These are phyloP conservation scores for Austropuccinia psidii DNA, from an alignment of 1,284 basidiomycete genomes.

Conservation along the genomic window DNA sequence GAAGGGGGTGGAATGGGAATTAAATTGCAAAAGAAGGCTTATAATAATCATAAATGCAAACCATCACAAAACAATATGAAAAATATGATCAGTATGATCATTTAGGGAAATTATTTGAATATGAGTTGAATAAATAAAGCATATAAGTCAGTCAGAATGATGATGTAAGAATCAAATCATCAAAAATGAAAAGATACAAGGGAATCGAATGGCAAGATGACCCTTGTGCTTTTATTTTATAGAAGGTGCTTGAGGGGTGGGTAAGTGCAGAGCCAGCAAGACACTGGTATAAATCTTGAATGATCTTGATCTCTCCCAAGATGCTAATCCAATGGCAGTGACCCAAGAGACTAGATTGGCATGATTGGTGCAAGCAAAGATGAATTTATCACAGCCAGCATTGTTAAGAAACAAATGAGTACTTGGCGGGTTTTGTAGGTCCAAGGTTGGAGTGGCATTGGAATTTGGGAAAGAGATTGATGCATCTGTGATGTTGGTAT, in stretches of 20 bases:
- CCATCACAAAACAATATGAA: no score
- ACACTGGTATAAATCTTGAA: conserved; percentile 98
- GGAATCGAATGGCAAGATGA: conserved; percentile 81
- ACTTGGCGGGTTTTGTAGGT: conserved; percentile 7
- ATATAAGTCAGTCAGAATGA: no score
- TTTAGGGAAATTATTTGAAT: no score
- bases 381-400: conserved; percentile 43
- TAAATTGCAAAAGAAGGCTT: no score
- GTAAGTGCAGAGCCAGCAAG: conserved; percentile 50
- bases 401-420: conserved; percentile 39
- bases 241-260: conserved; percentile 2
- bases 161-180: no score
- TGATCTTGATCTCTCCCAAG: conserved; percentile 90
- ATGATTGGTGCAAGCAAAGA: conserved; percentile 43
- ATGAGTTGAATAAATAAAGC: no score
- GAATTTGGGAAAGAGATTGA: neutral
- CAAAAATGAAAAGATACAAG: no score
- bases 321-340: conserved; percentile 75
- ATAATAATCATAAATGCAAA: no score
- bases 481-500: conserved; percentile 35
- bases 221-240: conserved; percentile 72
- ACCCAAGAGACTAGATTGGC: conserved; percentile 57
- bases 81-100: no score
- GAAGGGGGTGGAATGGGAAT: no score
- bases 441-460: neutral